Percentiles rank a stretch among this genome's conserved stretches.
These are phyloP conservation scores for Colletotrichum tropicicola DNA, from an alignment of 2,329 filamentous ascomycete species.

Conservation along the genomic window DNA sequence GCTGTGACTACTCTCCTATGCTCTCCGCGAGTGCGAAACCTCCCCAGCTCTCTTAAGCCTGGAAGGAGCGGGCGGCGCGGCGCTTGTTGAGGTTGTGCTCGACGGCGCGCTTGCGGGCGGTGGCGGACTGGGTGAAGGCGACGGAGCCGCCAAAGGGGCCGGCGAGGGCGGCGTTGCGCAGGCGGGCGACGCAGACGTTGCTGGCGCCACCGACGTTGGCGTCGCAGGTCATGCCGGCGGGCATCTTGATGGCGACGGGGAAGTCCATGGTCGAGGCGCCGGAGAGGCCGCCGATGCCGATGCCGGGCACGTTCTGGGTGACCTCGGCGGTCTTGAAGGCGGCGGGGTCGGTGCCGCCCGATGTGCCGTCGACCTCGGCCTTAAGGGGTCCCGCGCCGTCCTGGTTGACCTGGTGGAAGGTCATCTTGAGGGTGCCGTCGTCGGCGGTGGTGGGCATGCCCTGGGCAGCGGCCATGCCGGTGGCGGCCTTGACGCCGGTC, in stretches of 20 bases:
- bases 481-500: conserved; percentile 60
- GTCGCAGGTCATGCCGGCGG: conserved; percentile 71
- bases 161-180: conserved; percentile 68
- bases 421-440: conserved; percentile 72
- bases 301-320: conserved; percentile 68
- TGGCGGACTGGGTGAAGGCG: conserved; percentile 69
- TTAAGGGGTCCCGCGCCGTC: conserved; percentile 72
- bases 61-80: conserved; percentile 37
- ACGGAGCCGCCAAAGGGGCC: conserved; percentile 74
- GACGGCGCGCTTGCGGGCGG: conserved; percentile 69
- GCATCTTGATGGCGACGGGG: conserved; percentile 71
- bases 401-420: conserved; percentile 76
- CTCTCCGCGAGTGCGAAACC: neutral
- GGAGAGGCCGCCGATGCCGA: conserved; percentile 64
- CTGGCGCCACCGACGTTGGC: conserved; percentile 64
- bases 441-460: conserved; percentile 73
- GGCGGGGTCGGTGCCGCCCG: conserved; percentile 65
- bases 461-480: conserved; percentile 66
- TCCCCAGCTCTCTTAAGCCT: conserved; percentile 24
- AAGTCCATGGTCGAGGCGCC: conserved; percentile 69
- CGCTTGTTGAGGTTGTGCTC: conserved; percentile 56
- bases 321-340: conserved; percentile 70
- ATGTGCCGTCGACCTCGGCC: conserved; percentile 68
- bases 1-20: conserved; percentile 4
- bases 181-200: conserved; percentile 71